Evolutionary conservation across 768 basidiomycete species (phyloP).

Genomic region (Sutorius australiensis): DNA sequence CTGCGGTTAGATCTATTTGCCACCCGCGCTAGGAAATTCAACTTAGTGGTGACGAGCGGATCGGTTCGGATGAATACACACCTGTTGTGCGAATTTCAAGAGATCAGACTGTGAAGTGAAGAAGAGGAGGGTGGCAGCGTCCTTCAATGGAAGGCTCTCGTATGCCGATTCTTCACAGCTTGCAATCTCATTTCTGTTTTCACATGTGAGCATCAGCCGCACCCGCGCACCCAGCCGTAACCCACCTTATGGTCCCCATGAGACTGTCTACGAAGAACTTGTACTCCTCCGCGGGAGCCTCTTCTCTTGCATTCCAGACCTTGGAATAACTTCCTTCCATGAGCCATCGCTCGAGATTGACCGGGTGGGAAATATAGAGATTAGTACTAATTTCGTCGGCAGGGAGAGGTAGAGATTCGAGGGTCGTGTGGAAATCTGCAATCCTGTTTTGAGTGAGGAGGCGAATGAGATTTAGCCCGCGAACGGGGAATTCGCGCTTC

Average conservation of each 20-base stretch:
- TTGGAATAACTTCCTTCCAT: slow-evolving; percentile 99
- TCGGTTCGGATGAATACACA: slow-evolving; percentile 30
- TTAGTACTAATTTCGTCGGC: slow-evolving; percentile 66
- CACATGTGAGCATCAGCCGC: slow-evolving; percentile 1
- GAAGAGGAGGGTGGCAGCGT: slow-evolving; percentile 89
- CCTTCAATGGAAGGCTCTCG: slow-evolving; percentile 82
- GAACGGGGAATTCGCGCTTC: slow-evolving; percentile 80
- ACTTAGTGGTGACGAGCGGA: neutral
- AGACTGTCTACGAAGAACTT: slow-evolving; percentile 90
- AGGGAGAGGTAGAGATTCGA: slow-evolving; percentile 79
- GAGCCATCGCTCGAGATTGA: slow-evolving; percentile 92
- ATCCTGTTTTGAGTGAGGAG: slow-evolving; percentile 94
- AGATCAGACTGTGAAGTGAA: slow-evolving; percentile 81
- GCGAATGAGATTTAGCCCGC: slow-evolving; percentile 91
- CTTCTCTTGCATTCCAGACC: slow-evolving; percentile 92
- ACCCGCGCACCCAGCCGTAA: neutral
- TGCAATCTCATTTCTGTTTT: slow-evolving; percentile 86
- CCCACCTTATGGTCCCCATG: slow-evolving; percentile 90
- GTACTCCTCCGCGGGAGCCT: slow-evolving; percentile 92
- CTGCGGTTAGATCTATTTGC: slow-evolving; percentile 71
- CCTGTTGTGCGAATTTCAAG: slow-evolving; percentile 76
- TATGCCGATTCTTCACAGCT: slow-evolving; percentile 95
- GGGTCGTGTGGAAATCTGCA: slow-evolving; percentile 94
- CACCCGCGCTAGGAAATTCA: slow-evolving; percentile 61
- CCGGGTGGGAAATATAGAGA: slow-evolving; percentile 76